Conservation (phyloP, 345 rosid species). For the Lagerstroemia speciosa region DNA sequence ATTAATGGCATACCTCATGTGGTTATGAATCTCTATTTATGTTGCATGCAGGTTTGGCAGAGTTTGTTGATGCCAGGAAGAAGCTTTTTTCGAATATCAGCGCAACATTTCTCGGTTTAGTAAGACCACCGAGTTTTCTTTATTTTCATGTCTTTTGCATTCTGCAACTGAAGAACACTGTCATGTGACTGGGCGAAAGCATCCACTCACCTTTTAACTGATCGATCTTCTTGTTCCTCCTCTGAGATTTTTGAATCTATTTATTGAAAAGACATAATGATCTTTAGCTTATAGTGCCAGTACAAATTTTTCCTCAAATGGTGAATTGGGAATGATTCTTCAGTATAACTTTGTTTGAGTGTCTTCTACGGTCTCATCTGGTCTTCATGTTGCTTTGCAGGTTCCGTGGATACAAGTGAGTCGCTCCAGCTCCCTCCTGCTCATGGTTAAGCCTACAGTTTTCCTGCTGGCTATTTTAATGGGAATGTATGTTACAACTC, state of each 20-base stretch:
- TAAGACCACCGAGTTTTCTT: slow-evolving; percentile 16
- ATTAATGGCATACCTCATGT: background rate
- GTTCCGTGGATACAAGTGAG: slow-evolving; percentile 96
- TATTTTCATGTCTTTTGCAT: background rate
- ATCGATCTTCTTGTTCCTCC: background rate
- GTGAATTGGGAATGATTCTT: background rate
- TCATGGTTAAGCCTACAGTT: slow-evolving; percentile 60
- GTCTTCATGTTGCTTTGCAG: slow-evolving; percentile 26
- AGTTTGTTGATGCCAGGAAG: slow-evolving; percentile 64
- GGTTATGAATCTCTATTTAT: background rate
- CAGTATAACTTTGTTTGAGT: background rate
- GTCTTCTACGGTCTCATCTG: background rate
- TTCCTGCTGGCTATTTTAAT: slow-evolving; percentile 67
- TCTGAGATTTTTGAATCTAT: background rate
- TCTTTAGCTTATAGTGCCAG: background rate
- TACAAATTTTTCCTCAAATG: background rate
- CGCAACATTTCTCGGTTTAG: slow-evolving; percentile 68
- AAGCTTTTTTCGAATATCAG: slow-evolving; percentile 53
- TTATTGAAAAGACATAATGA: background rate
- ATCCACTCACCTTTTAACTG: background rate
- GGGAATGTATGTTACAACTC: slow-evolving; percentile 49
- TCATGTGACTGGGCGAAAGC: background rate
- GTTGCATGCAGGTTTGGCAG: slow-evolving; percentile 44
- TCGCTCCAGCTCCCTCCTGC: slow-evolving; percentile 70
- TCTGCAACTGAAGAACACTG: background rate